Conservation (phyloP, 257 asterid genomes). For the Solanum chilense region DNA sequence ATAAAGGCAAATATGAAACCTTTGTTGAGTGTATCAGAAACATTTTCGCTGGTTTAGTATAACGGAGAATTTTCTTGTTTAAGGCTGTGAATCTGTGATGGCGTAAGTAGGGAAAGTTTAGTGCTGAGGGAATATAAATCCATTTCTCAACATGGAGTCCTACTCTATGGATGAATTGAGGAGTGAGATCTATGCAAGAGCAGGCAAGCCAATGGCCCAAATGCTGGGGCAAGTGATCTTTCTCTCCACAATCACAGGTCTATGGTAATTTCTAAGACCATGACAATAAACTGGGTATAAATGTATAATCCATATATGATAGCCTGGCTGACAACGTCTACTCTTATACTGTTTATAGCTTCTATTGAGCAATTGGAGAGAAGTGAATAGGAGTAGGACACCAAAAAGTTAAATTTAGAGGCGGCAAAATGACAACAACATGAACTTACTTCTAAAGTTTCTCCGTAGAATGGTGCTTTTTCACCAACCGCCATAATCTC, state of each 20-base stretch:
- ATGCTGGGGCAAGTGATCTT: not conserved
- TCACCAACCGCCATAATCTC: slow-evolving; percentile 88
- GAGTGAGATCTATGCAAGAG: not conserved
- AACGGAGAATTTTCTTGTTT: not conserved
- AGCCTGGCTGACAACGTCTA: not conserved
- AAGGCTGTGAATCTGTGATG: not conserved
- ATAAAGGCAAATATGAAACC: slow-evolving; percentile 1
- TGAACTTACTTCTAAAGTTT: slow-evolving; percentile 78
- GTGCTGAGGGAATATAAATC: not conserved
- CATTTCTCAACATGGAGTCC: not conserved
- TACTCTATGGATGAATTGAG: not conserved
- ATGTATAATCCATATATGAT: not conserved
- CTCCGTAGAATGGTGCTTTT: slow-evolving; percentile 82
- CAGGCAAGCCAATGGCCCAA: not conserved
- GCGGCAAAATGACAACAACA: not conserved
- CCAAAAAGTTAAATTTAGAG: not conserved
- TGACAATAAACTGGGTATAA: not conserved
- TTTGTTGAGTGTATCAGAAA: not conserved
- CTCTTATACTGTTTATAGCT: not conserved
- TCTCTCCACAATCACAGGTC: not conserved
- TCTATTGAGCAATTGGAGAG: not conserved
- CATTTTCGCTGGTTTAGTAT: not conserved
- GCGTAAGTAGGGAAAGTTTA: not conserved
- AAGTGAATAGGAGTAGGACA: not conserved
- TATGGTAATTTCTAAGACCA: not conserved